phyloP scores from a whole-genome alignment of 2,329 filamentous ascomycete species.

The Xylariaceae sp. region DNA sequence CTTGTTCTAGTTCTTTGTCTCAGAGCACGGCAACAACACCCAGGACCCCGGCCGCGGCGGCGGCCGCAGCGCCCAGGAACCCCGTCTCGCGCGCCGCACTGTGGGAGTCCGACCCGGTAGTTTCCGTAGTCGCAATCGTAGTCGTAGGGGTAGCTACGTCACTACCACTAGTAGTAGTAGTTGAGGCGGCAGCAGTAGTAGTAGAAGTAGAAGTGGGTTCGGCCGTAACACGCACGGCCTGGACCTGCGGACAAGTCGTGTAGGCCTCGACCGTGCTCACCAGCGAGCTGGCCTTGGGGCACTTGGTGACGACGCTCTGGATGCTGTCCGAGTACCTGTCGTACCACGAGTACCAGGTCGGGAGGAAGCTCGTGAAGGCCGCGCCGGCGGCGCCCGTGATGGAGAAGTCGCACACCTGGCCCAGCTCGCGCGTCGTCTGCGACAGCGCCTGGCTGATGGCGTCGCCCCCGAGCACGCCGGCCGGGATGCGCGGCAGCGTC shows the following conservation, averaged over 20 bases:
- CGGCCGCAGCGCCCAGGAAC: slow-evolving; percentile 16
- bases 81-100: slow-evolving; percentile 11
- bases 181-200: background rate
- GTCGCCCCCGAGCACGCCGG: slow-evolving; percentile 17
- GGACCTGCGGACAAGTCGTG: slow-evolving; percentile 14
- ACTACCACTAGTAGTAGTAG: background rate
- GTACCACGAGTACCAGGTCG: slow-evolving; percentile 25
- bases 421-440: slow-evolving; percentile 22
- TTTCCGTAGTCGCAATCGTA: background rate
- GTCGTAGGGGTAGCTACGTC: background rate
- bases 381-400: slow-evolving; percentile 21
- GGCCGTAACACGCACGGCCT: slow-evolving; percentile 7
- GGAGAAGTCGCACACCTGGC: slow-evolving; percentile 22
- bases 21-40: slow-evolving; percentile 16
- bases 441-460: slow-evolving; percentile 21
- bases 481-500: slow-evolving; percentile 20
- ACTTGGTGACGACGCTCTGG: slow-evolving; percentile 16
- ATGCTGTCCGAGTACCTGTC: slow-evolving; percentile 15
- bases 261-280: slow-evolving; percentile 21
- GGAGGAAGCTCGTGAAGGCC: slow-evolving; percentile 21
- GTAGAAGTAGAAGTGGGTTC: background rate
- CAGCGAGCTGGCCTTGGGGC: slow-evolving; percentile 14
- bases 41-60: slow-evolving; percentile 15
- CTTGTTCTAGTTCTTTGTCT: no score
- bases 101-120: slow-evolving; percentile 7